Conservation (phyloP, 1,139 yeast genomes). For the Geotrichum citri-aurantii region DNA sequence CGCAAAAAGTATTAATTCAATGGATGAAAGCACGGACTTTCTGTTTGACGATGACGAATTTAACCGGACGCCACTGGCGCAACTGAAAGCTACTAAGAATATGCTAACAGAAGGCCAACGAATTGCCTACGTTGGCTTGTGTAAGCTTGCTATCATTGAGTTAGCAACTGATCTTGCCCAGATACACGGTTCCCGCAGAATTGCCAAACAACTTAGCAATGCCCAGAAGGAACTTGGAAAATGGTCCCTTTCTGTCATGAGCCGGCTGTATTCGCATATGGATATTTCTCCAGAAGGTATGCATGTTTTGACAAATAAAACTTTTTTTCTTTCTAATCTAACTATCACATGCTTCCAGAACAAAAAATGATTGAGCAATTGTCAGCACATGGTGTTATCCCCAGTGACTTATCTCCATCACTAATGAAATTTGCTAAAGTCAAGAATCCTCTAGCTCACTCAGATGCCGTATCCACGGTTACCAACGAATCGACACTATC, state of each 20-base stretch:
- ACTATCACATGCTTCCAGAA: slow-evolving; percentile 40
- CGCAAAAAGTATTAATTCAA: slow-evolving; percentile 59
- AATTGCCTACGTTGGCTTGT: slow-evolving; percentile 86
- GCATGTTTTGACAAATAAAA: neutral
- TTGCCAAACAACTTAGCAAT: slow-evolving; percentile 47
- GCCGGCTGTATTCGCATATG: slow-evolving; percentile 74
- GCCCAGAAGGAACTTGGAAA: slow-evolving; percentile 76
- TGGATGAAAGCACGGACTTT: slow-evolving; percentile 77
- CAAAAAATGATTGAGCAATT: slow-evolving; percentile 81
- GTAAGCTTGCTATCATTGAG: slow-evolving; percentile 66
- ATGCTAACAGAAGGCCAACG: slow-evolving; percentile 80
- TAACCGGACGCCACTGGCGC: slow-evolving; percentile 51
- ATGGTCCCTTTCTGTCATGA: slow-evolving; percentile 76
- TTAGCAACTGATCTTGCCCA: slow-evolving; percentile 76
- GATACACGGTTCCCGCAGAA: slow-evolving; percentile 48
- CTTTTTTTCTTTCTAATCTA: neutral
- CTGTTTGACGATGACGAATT: slow-evolving; percentile 51
- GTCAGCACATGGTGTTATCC: slow-evolving; percentile 75
- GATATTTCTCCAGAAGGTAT: slow-evolving; percentile 51
- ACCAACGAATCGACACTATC: slow-evolving; percentile 3
- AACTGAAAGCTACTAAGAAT: slow-evolving; percentile 71
- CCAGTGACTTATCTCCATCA: slow-evolving; percentile 62
- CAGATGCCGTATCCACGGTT: neutral
- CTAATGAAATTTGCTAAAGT: slow-evolving; percentile 30
- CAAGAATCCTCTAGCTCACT: slow-evolving; percentile 27